Percentiles rank a stretch among this genome's conserved stretches.
Evolutionary conservation across 306 rosid species (phyloP).

Genomic region (Sindora glabra): DNA sequence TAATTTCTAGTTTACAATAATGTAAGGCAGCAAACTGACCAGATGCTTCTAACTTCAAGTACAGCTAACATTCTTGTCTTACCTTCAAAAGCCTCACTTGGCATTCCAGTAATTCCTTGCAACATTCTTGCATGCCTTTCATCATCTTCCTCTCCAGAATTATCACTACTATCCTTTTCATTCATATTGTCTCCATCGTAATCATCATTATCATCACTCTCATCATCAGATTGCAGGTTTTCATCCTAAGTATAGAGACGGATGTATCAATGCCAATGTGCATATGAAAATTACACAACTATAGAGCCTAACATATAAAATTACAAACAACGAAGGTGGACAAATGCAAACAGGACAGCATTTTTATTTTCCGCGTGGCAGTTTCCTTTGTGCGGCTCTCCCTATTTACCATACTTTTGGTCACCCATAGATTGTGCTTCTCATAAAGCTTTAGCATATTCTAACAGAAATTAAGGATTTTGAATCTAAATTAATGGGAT

Average conservation of each 20-base stretch:
- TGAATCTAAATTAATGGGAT: too few species aligned
- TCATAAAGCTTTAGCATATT: too few species aligned
- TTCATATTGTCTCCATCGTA: conserved; percentile 7
- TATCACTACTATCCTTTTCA: conserved; percentile 21
- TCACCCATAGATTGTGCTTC: too few species aligned
- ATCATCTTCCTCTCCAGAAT: conserved; percentile 38
- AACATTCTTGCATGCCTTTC: conserved; percentile 62
- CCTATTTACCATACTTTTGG: too few species aligned
- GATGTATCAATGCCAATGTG: background rate
- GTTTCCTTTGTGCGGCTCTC: too few species aligned
- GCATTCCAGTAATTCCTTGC: conserved; percentile 52
- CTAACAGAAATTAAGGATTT: too few species aligned
- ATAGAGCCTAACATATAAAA: background rate
- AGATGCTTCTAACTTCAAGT: background rate
- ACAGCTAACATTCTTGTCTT: background rate
- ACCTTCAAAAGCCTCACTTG: conserved; percentile 62
- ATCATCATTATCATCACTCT: conserved; percentile 24
- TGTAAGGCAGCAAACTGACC: background rate
- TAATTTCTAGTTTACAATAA: background rate
- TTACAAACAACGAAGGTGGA: background rate
- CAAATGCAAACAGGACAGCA: background rate
- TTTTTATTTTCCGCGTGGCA: too few species aligned
- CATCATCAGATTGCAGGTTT: conserved; percentile 71
- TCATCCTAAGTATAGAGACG: conserved; percentile 54
- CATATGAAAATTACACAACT: background rate